Percentiles rank a stretch among this genome's conserved stretches.
Conservation (phyloP, 352 stramenopile genomes). For the Poterioochromonas sp. region DNA sequence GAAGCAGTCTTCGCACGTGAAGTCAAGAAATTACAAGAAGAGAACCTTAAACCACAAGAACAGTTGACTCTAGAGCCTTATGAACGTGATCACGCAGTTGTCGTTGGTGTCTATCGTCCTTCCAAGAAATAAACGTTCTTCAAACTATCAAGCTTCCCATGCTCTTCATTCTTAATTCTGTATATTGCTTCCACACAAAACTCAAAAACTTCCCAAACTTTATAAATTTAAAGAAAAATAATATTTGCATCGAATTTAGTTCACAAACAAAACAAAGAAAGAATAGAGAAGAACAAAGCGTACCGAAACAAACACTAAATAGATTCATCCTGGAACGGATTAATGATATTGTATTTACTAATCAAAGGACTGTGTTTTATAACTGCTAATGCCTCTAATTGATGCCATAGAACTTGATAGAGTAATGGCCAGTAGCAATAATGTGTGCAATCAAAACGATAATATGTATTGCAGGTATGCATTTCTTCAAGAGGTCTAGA, state of each 20-base stretch:
- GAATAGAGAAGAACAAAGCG: too few species aligned
- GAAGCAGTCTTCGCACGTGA: constrained; percentile 94
- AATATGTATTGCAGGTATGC: constrained; percentile 22
- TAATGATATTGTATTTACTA: too few species aligned
- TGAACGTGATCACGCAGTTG: constrained; percentile 96
- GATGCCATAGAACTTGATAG: not conserved
- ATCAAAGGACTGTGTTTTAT: too few species aligned
- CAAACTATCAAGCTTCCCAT: too few species aligned
- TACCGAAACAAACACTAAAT: too few species aligned
- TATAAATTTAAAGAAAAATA: too few species aligned
- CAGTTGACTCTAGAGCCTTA: constrained; percentile 98
- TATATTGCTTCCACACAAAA: too few species aligned
- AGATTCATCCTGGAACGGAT: too few species aligned
- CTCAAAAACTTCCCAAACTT: too few species aligned
- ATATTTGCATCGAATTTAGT: too few species aligned
- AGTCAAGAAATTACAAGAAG: constrained; percentile 93
- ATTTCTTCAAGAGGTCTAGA: not conserved
- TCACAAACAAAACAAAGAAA: too few species aligned
- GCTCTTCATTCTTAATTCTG: too few species aligned
- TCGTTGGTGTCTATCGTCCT: constrained; percentile 89
- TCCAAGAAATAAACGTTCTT: constrained; percentile 88
- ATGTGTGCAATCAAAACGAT: constrained; percentile 29
- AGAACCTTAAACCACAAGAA: constrained; percentile 97
- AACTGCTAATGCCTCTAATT: constrained; percentile 4
- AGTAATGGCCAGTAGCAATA: constrained; percentile 27